Base-by-base conservation (phyloP, 768 basidiomycete genomes). In the Ephemerocybe angulata region DNA sequence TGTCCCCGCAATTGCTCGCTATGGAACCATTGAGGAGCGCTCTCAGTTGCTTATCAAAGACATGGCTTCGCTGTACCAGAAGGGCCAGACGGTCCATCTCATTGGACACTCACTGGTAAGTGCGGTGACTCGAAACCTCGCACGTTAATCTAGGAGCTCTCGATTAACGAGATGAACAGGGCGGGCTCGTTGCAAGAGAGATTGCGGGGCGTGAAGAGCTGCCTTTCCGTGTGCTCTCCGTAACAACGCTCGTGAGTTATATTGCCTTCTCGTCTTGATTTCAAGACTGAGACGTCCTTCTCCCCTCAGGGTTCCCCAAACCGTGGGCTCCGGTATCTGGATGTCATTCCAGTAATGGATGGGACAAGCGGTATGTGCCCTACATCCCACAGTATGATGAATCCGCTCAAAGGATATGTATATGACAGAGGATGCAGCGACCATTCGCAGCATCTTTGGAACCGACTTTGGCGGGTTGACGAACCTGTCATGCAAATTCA, bases 81-180 rank as follows among this genome's bases (percentile, higher is more conserved):
- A 21, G 8, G 56, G 56, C 7, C 52, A 22, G 19, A 54, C 33
- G 8, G 56, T 57, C 13, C 56, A 57, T 43, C 37, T 57, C 15
- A 30, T 57, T 11, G 56, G 41, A 29, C 56, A 57, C 33, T 57
- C 56, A 10, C 54, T 57, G 56, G 56, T 57, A 21, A 11, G 56
- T 49, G n/a, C n/a, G 13, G 41, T 17, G 24, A 17, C 19, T 41
- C 22, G 25, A 27, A 6, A n/a, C 27, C 17, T 33, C 17, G 21
- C 7, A 8, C 8, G 31, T 30, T 29, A n/a, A 19, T 5, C 38
- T 41, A 19, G 21, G 15, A 17, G 8, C 8, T 41, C 17, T 41
- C n/a, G 38, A 13, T 7, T 54, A 8, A 17, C 17, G 33, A 35
- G 17, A 35, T 35, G 8, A 8, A 7, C 43, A 57, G 56, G 56